phyloP scores from a whole-genome alignment of 129 eudicot genomes.

The Flaveria sonorensis region DNA sequence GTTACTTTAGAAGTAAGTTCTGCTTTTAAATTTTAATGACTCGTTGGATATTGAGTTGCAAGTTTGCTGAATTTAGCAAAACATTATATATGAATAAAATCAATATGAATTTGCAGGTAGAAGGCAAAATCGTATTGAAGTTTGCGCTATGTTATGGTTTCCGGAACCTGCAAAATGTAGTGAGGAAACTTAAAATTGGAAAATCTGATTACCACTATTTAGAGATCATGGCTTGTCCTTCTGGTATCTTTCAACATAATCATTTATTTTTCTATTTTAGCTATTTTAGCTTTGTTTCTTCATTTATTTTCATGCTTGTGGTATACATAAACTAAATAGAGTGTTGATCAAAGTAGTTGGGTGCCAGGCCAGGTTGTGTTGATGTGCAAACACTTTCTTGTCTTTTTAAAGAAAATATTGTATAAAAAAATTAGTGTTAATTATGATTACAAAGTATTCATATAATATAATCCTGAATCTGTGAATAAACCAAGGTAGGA shows the following conservation, averaged over 20 bases:
- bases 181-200: conserved; percentile 79
- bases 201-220: conserved; percentile 83
- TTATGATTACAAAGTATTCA: neutral
- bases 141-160: conserved; percentile 95
- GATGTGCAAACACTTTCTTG: neutral
- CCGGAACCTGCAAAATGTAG: conserved; percentile 85
- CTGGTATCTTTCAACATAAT: conserved; percentile 47
- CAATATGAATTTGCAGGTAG: conserved; percentile 55
- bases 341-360: neutral
- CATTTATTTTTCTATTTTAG: neutral
- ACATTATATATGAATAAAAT: neutral
- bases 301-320: neutral
- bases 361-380: neutral
- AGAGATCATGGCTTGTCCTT: conserved; percentile 97
- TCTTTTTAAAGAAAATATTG: neutral
- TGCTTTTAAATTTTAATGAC: neutral
- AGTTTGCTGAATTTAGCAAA: neutral
- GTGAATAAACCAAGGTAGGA: neutral
- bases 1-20: conserved; percentile 72
- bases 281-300: neutral
- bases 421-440: neutral
- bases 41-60: neutral
- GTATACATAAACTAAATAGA: neutral
- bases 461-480: neutral
- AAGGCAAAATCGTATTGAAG: conserved; percentile 78